Conservation (phyloP, 2,329 filamentous ascomycete species). For the Claviceps purpurea region DNA sequence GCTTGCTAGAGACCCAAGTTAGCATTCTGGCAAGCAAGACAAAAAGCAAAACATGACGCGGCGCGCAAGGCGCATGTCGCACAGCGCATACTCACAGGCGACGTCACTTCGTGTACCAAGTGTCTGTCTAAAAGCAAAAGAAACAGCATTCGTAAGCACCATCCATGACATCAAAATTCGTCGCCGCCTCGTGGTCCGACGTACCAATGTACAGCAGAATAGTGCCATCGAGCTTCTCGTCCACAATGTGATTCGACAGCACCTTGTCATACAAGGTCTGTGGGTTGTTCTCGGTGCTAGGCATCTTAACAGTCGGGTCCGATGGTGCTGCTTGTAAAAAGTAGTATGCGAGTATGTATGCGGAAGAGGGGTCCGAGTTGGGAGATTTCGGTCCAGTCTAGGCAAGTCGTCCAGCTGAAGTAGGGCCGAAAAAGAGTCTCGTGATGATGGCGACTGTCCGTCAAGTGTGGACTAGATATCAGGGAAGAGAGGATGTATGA, state of each 20-base stretch:
- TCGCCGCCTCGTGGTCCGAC: constrained; percentile 14
- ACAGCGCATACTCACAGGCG: constrained; percentile 49
- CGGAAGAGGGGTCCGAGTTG: too few species aligned
- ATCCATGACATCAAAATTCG: neutral
- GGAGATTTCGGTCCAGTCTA: neutral
- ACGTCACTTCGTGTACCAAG: constrained; percentile 96
- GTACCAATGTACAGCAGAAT: constrained; percentile 84
- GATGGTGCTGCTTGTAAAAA: neutral
- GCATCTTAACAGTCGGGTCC: constrained; percentile 39
- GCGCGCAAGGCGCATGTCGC: neutral
- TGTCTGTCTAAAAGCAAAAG: constrained; percentile 55
- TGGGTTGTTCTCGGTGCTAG: constrained; percentile 55
- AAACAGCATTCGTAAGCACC: neutral
- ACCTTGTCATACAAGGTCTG: constrained; percentile 97
- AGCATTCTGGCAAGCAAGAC: neutral
- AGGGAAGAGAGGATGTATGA: neutral
- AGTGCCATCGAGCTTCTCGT: constrained; percentile 89
- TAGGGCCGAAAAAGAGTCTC: neutral
- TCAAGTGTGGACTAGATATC: neutral
- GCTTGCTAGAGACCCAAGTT: constrained; percentile 53
- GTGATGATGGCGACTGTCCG: too few species aligned
- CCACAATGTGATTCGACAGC: constrained; percentile 84
- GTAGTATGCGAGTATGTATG: neutral
- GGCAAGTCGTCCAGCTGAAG: neutral
- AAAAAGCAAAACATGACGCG: too few species aligned